phyloP scores from a whole-genome alignment of 768 basidiomycete genomes.

The Nidula microcarpa region DNA sequence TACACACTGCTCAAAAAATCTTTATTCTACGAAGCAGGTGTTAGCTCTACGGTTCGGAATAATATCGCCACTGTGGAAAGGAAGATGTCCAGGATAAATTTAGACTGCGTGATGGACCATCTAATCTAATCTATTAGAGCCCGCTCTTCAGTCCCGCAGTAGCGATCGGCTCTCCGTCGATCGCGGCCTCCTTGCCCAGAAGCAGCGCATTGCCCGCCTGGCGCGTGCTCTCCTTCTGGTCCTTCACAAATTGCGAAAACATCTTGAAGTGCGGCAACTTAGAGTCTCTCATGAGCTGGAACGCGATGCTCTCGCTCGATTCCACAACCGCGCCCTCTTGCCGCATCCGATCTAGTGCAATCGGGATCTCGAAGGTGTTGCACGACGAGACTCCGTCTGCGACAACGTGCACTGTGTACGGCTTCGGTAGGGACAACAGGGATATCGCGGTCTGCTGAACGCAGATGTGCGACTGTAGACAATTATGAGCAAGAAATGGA shows the following conservation, averaged over 20 bases:
- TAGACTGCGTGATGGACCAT: no score
- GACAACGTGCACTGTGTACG: constrained; percentile 56
- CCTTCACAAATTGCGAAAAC: constrained; percentile 72
- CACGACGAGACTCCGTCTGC: constrained; percentile 85
- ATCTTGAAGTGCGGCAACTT: constrained; percentile 62
- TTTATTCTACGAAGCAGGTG: no score
- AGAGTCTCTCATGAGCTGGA: constrained; percentile 72
- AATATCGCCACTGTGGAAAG: no score
- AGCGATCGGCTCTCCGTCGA: no score
- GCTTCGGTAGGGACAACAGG: constrained; percentile 40
- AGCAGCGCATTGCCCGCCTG: constrained; percentile 30
- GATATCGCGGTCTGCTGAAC: constrained; percentile 81
- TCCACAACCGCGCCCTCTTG: constrained; percentile 73
- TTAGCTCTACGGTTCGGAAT: no score
- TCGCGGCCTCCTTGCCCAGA: constrained; percentile 7
- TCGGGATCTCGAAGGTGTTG: constrained; percentile 75
- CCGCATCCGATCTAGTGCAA: constrained; percentile 68
- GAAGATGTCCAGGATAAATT: no score
- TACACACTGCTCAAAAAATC: no score
- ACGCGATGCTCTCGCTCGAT: constrained; percentile 79
- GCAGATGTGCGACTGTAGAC: constrained; percentile 77
- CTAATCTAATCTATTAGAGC: no score
- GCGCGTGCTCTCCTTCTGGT: constrained; percentile 65
- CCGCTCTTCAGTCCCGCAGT: no score
- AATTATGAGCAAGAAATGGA: neutral